Percentiles rank a stretch among this genome's conserved stretches.
Conservation (phyloP, 148 eudicot genomes). For the Rhododendron kiyosumense region DNA sequence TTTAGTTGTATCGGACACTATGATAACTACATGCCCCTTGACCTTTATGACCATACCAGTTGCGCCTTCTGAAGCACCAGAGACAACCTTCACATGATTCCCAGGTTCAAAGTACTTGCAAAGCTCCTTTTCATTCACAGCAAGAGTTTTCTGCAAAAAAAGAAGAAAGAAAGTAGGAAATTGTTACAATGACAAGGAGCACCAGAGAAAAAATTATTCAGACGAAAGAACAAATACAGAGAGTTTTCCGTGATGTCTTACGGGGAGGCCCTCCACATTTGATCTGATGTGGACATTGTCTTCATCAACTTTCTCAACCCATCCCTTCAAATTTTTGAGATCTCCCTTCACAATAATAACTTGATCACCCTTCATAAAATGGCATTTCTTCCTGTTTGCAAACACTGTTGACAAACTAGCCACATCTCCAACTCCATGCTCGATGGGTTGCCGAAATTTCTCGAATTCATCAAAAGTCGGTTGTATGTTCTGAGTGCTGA, state of each 20-base stretch:
- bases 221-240: not conserved
- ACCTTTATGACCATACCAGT: slow-evolving; percentile 98
- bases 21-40: slow-evolving; percentile 79
- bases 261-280: slow-evolving; percentile 74
- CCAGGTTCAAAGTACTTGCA: slow-evolving; percentile 98
- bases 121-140: slow-evolving; percentile 78
- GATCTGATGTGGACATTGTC: slow-evolving; percentile 85
- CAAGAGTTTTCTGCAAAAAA: slow-evolving; percentile 63
- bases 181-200: slow-evolving; percentile 6
- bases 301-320: slow-evolving; percentile 98
- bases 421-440: slow-evolving; percentile 78
- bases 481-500: slow-evolving; percentile 74
- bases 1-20: slow-evolving; percentile 88
- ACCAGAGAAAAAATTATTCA: not conserved
- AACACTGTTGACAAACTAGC: slow-evolving; percentile 75
- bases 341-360: slow-evolving; percentile 90
- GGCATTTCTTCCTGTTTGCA: slow-evolving; percentile 97
- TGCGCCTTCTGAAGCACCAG: slow-evolving; percentile 88
- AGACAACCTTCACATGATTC: slow-evolving; percentile 91
- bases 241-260: slow-evolving; percentile 12
- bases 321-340: slow-evolving; percentile 79
- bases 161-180: not conserved
- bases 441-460: slow-evolving; percentile 77
- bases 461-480: slow-evolving; percentile 95
- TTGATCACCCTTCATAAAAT: slow-evolving; percentile 94